Percentiles rank a stretch among this genome's conserved stretches.
These are phyloP conservation scores for Rhinocladiella similis DNA, from an alignment of 2,329 filamentous ascomycete genomes.

Conservation along the genomic window DNA sequence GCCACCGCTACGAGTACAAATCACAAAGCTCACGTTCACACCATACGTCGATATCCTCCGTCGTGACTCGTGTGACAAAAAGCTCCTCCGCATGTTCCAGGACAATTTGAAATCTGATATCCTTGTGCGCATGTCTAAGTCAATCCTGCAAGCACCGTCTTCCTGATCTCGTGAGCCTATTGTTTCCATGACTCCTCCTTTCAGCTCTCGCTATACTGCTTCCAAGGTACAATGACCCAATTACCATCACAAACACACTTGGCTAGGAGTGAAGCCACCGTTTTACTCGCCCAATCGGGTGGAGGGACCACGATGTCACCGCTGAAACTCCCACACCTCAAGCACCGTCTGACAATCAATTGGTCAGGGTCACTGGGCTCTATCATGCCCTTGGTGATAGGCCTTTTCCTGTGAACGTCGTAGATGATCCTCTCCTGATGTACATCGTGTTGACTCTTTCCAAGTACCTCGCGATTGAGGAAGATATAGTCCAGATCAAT, in stretches of 20 bases:
- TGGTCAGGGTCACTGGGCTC: constrained; percentile 11
- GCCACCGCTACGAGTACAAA: too few relatives aligned
- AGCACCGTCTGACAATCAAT: constrained; percentile 26
- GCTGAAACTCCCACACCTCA: constrained; percentile 29
- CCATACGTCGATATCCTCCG: too few relatives aligned
- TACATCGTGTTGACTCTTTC: neutral
- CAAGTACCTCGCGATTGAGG: constrained; percentile 54
- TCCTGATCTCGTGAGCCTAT: neutral
- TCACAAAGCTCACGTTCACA: too few relatives aligned
- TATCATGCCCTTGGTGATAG: constrained; percentile 16
- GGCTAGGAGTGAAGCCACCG: constrained; percentile 19
- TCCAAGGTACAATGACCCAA: constrained; percentile 26
- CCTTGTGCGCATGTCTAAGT: too few relatives aligned
- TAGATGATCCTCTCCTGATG: constrained; percentile 14
- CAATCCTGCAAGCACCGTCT: too few relatives aligned
- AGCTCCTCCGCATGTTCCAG: too few relatives aligned
- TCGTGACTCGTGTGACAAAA: too few relatives aligned
- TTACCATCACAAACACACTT: constrained; percentile 31
- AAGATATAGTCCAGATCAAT: constrained; percentile 25
- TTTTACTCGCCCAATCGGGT: constrained; percentile 20
- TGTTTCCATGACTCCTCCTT: neutral
- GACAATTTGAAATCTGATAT: too few relatives aligned
- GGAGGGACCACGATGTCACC: constrained; percentile 23
- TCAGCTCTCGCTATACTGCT: constrained; percentile 1
- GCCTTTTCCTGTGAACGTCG: constrained; percentile 28